phyloP scores from a whole-genome alignment of 768 basidiomycete genomes.

The Cyclocybe aegerita region DNA sequence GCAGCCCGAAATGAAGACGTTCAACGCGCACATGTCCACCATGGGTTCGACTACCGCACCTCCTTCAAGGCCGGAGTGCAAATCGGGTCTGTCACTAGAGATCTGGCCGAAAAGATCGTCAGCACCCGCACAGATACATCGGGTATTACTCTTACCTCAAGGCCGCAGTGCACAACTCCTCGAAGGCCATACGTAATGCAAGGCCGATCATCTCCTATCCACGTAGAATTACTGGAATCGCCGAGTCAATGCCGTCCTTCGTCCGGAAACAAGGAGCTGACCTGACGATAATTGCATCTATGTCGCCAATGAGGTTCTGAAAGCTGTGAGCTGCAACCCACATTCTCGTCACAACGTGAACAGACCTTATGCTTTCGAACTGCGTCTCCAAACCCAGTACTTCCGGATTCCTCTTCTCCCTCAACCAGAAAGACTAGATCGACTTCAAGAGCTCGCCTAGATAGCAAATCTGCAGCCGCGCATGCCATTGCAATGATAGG shows the following conservation, averaged over 20 bases:
- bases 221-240: constrained; percentile 80
- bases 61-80: constrained; percentile 94
- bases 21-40: constrained; percentile 74
- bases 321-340: constrained; percentile 2
- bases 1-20: neutral
- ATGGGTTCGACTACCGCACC: constrained; percentile 88
- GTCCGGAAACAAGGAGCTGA: constrained; percentile 21
- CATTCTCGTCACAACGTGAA: neutral
- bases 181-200: constrained; percentile 95
- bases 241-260: neutral
- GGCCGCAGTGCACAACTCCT: constrained; percentile 86
- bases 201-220: constrained; percentile 90
- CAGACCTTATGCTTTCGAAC: constrained; percentile 73
- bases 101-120: constrained; percentile 42
- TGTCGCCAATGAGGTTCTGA: constrained; percentile 77
- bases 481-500: constrained; percentile 90
- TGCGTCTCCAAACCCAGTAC: constrained; percentile 78
- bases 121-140: neutral
- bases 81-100: constrained; percentile 69
- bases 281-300: constrained; percentile 91
- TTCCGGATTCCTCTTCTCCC: constrained; percentile 97
- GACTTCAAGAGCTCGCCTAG: constrained; percentile 69
- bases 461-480: constrained; percentile 81
- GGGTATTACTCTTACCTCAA: constrained; percentile 50
- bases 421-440: constrained; percentile 92